Conservation (phyloP, 2,329 filamentous ascomycete genomes). For the Xylaria sp. region DNA sequence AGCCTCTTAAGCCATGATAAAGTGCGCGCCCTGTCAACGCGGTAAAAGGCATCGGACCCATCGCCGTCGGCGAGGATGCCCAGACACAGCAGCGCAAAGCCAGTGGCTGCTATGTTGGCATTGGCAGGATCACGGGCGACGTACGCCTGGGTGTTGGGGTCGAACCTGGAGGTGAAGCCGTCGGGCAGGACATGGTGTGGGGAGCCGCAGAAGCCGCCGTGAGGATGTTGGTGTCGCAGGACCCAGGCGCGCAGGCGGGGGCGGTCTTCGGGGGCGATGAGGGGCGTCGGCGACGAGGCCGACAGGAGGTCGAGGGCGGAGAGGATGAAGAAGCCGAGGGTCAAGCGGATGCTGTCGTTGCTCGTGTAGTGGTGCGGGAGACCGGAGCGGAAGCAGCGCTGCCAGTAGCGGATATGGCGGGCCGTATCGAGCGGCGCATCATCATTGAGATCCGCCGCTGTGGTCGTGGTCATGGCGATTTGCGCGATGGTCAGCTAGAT, state of each 20-base stretch:
- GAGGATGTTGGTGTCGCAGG: constrained; percentile 83
- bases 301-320: constrained; percentile 85
- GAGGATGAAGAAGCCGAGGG: constrained; percentile 88
- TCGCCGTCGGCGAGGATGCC: constrained; percentile 60
- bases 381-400: constrained; percentile 83
- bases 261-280: constrained; percentile 61
- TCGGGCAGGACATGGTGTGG: constrained; percentile 70
- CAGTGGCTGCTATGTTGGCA: constrained; percentile 86
- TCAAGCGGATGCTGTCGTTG: constrained; percentile 91
- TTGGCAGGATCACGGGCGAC: constrained; percentile 56
- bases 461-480: constrained; percentile 6
- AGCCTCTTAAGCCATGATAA: constrained; percentile 79
- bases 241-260: constrained; percentile 76
- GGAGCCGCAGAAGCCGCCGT: constrained; percentile 89
- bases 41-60: constrained; percentile 62
- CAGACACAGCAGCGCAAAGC: constrained; percentile 84
- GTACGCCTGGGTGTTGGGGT: constrained; percentile 48
- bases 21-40: constrained; percentile 74
- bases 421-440: constrained; percentile 63
- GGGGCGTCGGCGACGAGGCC: constrained; percentile 64
- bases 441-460: constrained; percentile 26
- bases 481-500: not conserved
- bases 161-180: constrained; percentile 51
- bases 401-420: constrained; percentile 90
- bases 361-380: constrained; percentile 86